Evolutionary conservation across 2,329 filamentous ascomycete species (phyloP).

Genomic region (Drechmeria coniospora): DNA sequence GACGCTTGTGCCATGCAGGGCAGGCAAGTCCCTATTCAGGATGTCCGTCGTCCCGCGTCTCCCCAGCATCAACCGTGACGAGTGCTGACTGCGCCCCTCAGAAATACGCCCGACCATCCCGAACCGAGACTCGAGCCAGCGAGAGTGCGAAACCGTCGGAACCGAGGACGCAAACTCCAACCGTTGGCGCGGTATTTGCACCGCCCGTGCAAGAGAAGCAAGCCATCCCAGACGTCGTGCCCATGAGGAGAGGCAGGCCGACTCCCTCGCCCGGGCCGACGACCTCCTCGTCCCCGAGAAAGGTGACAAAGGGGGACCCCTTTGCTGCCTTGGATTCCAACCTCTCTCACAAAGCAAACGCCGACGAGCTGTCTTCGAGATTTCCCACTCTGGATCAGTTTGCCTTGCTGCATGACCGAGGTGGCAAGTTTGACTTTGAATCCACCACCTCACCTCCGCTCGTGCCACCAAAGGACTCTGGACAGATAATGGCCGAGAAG

Average conservation of each 20-base stretch:
- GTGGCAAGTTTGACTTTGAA: conserved; percentile 73
- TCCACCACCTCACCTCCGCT: conserved; percentile 32
- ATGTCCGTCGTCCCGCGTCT: conserved; percentile 42
- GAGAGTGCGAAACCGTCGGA: conserved; percentile 39
- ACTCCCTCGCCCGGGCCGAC: conserved; percentile 22
- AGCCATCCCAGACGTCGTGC: conserved; percentile 73
- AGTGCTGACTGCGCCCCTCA: too few relatives aligned
- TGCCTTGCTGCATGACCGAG: conserved; percentile 71
- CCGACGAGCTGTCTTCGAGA: conserved; percentile 68
- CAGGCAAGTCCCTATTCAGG: conserved; percentile 70
- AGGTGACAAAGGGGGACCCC: conserved; percentile 60
- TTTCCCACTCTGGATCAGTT: conserved; percentile 94
- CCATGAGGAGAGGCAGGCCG: conserved; percentile 76
- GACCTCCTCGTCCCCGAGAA: conserved; percentile 45
- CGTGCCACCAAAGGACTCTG: conserved; percentile 33
- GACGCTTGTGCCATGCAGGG: conserved; percentile 85
- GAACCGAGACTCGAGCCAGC: conserved; percentile 42
- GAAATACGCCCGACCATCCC: conserved; percentile 55
- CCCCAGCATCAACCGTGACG: conserved; percentile 4
- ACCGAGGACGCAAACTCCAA: conserved; percentile 36
- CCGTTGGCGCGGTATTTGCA: conserved; percentile 66
- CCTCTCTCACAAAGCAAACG: conserved; percentile 27
- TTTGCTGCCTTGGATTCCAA: conserved; percentile 77
- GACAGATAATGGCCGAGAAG: conserved; percentile 55
- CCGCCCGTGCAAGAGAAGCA: conserved; percentile 57